A percentile compares a stretch with the other conserved stretches of the same genome.
phyloP scores from a whole-genome alignment of 2,329 filamentous ascomycete genomes.

The Neurospora sp. region DNA sequence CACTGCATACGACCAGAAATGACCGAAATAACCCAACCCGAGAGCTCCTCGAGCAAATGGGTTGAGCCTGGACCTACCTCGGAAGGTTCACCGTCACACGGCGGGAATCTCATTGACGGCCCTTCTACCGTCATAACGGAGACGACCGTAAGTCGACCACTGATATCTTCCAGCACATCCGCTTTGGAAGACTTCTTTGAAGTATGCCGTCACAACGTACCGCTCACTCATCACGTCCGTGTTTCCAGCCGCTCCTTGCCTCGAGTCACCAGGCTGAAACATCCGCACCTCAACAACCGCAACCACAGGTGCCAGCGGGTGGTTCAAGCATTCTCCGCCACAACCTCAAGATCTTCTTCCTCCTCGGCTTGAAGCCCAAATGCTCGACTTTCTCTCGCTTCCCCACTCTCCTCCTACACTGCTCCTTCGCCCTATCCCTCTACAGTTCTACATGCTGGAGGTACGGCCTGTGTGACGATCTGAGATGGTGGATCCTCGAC shows the following conservation, averaged over 20 bases:
- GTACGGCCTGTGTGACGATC: not conserved
- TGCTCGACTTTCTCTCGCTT: not conserved
- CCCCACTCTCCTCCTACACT: not conserved
- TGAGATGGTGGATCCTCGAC: not conserved
- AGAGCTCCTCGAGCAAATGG: not conserved
- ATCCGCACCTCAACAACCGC: not conserved
- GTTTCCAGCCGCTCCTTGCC: not conserved
- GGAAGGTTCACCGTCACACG: not conserved
- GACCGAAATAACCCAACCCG: not conserved
- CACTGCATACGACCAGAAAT: not conserved
- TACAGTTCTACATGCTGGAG: not conserved
- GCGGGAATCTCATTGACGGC: not conserved
- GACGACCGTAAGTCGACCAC: not conserved
- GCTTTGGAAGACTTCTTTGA: not conserved
- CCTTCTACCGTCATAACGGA: not conserved
- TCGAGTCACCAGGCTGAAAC: not conserved
- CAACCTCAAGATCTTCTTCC: not conserved
- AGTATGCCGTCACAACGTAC: not conserved
- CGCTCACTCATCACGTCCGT: not conserved
- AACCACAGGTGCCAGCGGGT: not conserved
- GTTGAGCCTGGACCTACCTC: not conserved
- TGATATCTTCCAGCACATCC: not conserved
- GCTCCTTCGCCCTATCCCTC: not conserved
- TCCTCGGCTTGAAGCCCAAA: not conserved
- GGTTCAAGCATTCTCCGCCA: not conserved